Evolutionary conservation across 2,329 filamentous ascomycete genomes (phyloP).

Genomic region (Penicillium capsulatum): DNA sequence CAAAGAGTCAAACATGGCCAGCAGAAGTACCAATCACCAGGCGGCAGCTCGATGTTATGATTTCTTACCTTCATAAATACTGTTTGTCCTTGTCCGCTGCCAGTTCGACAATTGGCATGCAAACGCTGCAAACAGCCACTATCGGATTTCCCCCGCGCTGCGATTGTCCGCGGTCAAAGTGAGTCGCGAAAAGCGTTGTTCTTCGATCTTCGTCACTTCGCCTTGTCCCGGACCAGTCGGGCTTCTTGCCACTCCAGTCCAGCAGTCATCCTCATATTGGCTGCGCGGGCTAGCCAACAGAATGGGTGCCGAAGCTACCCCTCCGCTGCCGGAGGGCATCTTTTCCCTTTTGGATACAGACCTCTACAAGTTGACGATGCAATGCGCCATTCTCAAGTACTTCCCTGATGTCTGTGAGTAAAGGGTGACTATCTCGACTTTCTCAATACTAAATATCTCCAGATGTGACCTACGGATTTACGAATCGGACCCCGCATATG

Average conservation of each 20-base stretch:
- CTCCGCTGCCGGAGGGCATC: constrained; percentile 60
- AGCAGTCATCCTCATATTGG: background rate
- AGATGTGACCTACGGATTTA: constrained; percentile 87
- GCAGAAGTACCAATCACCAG: too few relatives aligned
- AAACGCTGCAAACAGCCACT: constrained; percentile 21
- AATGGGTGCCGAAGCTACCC: constrained; percentile 28
- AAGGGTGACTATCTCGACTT: too few relatives aligned
- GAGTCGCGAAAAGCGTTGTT: background rate
- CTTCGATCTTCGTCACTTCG: background rate
- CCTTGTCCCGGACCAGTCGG: background rate
- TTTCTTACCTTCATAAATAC: too few relatives aligned
- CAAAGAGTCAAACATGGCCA: too few relatives aligned
- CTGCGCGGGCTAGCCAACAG: constrained; percentile 2
- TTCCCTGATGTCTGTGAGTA: constrained; percentile 63
- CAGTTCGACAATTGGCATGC: constrained; percentile 5
- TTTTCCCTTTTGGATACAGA: constrained; percentile 79
- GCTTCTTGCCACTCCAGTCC: background rate
- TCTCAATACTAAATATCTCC: constrained; percentile 6
- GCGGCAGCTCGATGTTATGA: too few relatives aligned
- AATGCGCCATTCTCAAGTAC: constrained; percentile 91
- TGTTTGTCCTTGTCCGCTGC: background rate
- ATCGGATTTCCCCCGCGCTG: constrained; percentile 12
- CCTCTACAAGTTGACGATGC: constrained; percentile 98
- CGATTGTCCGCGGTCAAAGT: constrained; percentile 3
- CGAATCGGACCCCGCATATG: constrained; percentile 92